Conservation (phyloP, 1,139 yeast species). For the Tardiomyces digboiensis region DNA sequence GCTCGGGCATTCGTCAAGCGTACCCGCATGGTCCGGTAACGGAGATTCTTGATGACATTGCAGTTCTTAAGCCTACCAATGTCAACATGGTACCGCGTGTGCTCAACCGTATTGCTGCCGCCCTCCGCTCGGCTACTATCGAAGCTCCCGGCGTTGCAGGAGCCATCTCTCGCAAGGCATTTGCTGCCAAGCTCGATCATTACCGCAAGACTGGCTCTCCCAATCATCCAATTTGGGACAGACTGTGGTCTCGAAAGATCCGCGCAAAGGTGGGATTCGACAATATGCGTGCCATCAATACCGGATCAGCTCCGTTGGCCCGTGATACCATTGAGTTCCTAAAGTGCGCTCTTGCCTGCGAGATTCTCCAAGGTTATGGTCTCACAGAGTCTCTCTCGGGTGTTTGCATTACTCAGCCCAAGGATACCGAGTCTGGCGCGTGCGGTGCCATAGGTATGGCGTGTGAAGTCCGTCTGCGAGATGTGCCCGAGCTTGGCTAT, state of each 20-base stretch:
- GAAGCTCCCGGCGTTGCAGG: conserved; percentile 29
- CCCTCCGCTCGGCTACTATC: conserved; percentile 31
- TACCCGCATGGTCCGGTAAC: conserved; percentile 38
- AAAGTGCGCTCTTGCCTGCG: conserved; percentile 50
- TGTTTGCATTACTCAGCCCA: conserved; percentile 36
- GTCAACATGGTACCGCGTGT: conserved; percentile 59
- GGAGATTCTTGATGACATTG: conserved; percentile 46
- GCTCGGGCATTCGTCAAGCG: conserved; percentile 30
- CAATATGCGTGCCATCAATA: conserved; percentile 33
- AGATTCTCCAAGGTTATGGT: conserved; percentile 67
- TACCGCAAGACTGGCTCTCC: conserved; percentile 30
- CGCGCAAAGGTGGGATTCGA: conserved; percentile 51
- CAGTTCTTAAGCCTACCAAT: conserved; percentile 41
- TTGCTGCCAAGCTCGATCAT: conserved; percentile 30
- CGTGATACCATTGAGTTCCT: conserved; percentile 50
- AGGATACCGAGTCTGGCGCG: conserved; percentile 40
- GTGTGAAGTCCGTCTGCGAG: conserved; percentile 50
- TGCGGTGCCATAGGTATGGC: conserved; percentile 52
- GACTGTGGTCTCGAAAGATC: conserved; percentile 40
- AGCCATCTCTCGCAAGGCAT: conserved; percentile 28
- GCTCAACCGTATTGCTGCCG: conserved; percentile 51
- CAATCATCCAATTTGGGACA: conserved; percentile 35
- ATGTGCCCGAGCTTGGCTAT: conserved; percentile 63
- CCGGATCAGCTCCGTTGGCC: conserved; percentile 74
- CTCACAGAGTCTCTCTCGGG: conserved; percentile 72